phyloP scores from a whole-genome alignment of 2,329 filamentous ascomycete genomes.

The Biscogniauxia mediterranea region DNA sequence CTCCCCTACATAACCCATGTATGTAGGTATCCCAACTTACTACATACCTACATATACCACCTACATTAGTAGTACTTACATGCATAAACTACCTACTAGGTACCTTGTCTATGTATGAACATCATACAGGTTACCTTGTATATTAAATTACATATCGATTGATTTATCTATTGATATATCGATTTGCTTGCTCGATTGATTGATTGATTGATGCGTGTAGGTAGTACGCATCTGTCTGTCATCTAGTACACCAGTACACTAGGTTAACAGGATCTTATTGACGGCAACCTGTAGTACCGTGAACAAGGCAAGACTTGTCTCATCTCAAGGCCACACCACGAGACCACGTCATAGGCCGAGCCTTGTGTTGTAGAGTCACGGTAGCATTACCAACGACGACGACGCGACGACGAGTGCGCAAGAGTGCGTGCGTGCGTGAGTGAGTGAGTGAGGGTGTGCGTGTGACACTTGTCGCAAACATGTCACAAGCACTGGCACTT shows the following conservation, averaged over 20 bases:
- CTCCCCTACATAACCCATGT: too few relatives aligned
- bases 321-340: not conserved
- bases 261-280: too few relatives aligned
- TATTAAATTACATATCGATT: too few relatives aligned
- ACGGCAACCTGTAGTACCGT: too few relatives aligned
- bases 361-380: not conserved
- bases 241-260: too few relatives aligned
- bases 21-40: not conserved
- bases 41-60: not conserved
- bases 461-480: not conserved
- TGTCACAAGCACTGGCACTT: not conserved
- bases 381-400: not conserved
- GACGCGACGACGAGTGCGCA: not conserved
- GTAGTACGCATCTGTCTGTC: too few relatives aligned
- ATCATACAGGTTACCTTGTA: not conserved
- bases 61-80: too few relatives aligned
- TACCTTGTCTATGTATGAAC: not conserved
- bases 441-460: not conserved
- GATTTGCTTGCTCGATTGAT: too few relatives aligned
- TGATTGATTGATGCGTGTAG: too few relatives aligned
- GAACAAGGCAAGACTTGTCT: not conserved
- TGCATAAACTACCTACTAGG: too few relatives aligned
- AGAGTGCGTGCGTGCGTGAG: not conserved
- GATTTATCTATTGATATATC: too few relatives aligned
- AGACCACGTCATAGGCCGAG: slow-evolving; percentile 1